Conservation (phyloP, 2,329 filamentous ascomycete species). For the Aspergillus terreus region DNA sequence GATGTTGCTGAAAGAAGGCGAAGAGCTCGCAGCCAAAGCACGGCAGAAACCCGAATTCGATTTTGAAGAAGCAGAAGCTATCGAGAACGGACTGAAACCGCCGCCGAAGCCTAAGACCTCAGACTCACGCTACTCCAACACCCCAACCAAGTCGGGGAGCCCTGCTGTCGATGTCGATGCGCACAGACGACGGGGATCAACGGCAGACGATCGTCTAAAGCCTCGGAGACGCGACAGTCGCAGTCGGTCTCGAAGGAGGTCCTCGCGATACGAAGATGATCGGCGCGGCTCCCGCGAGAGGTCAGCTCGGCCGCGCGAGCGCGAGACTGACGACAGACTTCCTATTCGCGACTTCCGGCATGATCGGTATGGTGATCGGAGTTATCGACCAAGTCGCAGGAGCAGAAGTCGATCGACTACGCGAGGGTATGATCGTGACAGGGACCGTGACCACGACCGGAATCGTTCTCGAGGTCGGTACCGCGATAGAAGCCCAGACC, state of each 20-base stretch:
- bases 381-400: conserved; percentile 31
- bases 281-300: conserved; percentile 27
- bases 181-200: conserved; percentile 23
- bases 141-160: conserved; percentile 26
- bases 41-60: conserved; percentile 50
- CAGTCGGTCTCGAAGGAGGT: conserved; percentile 27
- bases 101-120: conserved; percentile 24
- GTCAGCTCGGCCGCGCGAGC: conserved; percentile 29
- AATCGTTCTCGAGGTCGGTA: conserved; percentile 9
- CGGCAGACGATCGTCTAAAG: conserved; percentile 23
- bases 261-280: conserved; percentile 28
- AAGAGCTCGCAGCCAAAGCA: conserved; percentile 52
- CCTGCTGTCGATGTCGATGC: conserved; percentile 25
- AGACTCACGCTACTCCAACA: conserved; percentile 25
- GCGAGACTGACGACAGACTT: conserved; percentile 31
- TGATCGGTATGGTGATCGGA: conserved; percentile 26
- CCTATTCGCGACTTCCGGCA: conserved; percentile 28
- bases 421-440: conserved; percentile 24
- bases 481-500: conserved; percentile 6
- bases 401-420: conserved; percentile 33
- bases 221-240: conserved; percentile 21
- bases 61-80: conserved; percentile 44
- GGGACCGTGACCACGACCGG: conserved; percentile 18
- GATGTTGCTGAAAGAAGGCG: conserved; percentile 52
- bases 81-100: conserved; percentile 37